These are phyloP conservation scores for Nicotiana otophora DNA, from an alignment of 257 asterid genomes.

Conservation along the genomic window DNA sequence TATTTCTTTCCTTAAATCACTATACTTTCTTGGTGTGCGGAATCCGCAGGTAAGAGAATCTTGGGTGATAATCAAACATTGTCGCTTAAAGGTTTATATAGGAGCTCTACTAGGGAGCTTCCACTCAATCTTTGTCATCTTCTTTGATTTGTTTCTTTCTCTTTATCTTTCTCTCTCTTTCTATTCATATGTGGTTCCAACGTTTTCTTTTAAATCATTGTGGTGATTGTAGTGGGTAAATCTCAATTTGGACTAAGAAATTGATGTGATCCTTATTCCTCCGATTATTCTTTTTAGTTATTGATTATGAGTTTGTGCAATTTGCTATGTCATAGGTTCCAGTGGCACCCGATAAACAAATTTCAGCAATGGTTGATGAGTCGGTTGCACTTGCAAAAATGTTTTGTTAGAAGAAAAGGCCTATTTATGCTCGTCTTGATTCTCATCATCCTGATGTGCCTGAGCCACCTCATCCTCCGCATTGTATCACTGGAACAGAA, in stretches of 20 bases:
- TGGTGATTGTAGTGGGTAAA: neutral
- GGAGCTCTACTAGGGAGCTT: neutral
- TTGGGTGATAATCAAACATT: neutral
- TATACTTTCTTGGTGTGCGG: neutral
- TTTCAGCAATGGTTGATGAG: conserved; percentile 75
- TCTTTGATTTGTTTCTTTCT: neutral
- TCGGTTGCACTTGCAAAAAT: conserved; percentile 54
- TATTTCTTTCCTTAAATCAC: neutral
- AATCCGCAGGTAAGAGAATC: neutral
- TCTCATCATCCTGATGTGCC: conserved; percentile 83
- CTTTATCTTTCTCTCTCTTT: neutral
- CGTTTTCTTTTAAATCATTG: neutral
- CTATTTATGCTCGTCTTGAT: conserved; percentile 61
- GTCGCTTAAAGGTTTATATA: neutral
- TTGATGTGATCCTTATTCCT: neutral
- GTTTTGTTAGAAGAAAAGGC: conserved; percentile 72
- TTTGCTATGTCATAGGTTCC: conserved; percentile 59
- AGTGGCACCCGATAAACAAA: conserved; percentile 56
- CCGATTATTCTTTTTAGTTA: neutral
- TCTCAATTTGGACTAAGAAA: neutral
- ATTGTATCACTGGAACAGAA: conserved; percentile 69
- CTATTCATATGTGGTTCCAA: neutral
- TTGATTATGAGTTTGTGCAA: neutral
- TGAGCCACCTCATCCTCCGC: conserved; percentile 94
- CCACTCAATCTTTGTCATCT: neutral